Percentiles rank a stretch among this genome's conserved stretches.
Evolutionary conservation across 768 basidiomycete genomes (phyloP).

Genomic region (Xerocomellus chrysenteron): DNA sequence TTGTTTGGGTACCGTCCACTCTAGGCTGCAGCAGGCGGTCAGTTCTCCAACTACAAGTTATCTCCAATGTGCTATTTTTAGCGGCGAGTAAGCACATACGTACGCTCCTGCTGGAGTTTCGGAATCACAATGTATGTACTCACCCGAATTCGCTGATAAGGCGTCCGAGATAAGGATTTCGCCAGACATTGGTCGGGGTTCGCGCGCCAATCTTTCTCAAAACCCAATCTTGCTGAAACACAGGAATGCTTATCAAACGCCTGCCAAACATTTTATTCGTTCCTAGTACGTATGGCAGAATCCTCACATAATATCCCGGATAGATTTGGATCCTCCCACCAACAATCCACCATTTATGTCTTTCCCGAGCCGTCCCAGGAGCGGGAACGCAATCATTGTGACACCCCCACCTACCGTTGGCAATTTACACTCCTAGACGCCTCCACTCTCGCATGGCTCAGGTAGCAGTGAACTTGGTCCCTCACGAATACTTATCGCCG

Average conservation of each 20-base stretch:
- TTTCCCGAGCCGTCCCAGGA: background rate
- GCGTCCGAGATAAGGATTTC: slow-evolving; percentile 17
- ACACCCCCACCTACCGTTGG: background rate
- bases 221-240: background rate
- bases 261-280: background rate
- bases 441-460: slow-evolving; percentile 10
- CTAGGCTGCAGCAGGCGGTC: background rate
- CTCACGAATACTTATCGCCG: background rate
- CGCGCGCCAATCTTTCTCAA: background rate
- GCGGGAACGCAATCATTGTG: background rate
- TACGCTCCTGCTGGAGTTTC: background rate
- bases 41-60: background rate
- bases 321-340: slow-evolving; percentile 6
- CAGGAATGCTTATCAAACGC: slow-evolving; percentile 18
- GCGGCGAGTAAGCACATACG: background rate
- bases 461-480: background rate
- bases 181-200: slow-evolving; percentile 9
- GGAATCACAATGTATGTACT: background rate
- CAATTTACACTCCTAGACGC: background rate
- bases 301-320: background rate
- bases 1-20: background rate
- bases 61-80: background rate
- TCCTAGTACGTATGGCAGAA: background rate
- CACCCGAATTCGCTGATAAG: slow-evolving; percentile 1
- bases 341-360: slow-evolving; percentile 19